A percentile compares a stretch with the other conserved stretches of the same genome.
Evolutionary conservation across 2,329 filamentous ascomycete species (phyloP).

Genomic region (Pseudopithomyces chartarum): DNA sequence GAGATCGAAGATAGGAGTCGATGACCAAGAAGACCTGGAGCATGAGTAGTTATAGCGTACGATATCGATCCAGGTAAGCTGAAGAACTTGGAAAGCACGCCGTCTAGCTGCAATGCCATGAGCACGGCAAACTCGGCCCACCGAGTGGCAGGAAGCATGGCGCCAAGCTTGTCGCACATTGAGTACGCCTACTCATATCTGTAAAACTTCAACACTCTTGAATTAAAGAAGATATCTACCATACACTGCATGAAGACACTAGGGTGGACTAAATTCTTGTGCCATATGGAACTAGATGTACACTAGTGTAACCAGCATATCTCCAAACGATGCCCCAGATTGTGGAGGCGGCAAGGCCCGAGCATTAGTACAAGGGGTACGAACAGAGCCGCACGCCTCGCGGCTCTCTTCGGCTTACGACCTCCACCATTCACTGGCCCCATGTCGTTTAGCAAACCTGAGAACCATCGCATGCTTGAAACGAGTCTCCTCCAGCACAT

Average conservation of each 20-base stretch:
- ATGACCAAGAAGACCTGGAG: background rate
- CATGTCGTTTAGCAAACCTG: background rate
- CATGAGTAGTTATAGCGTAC: background rate
- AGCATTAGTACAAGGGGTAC: background rate
- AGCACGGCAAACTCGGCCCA: background rate
- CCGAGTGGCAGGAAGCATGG: no score
- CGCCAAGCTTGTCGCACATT: background rate
- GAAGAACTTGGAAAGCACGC: background rate
- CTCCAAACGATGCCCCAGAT: conserved; percentile 16
- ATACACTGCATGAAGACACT: background rate
- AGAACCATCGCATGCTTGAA: background rate
- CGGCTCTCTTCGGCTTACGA: conserved; percentile 26
- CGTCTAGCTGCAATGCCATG: background rate
- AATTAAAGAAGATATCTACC: background rate
- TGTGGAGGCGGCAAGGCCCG: conserved; percentile 8
- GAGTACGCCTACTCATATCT: background rate
- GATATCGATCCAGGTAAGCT: background rate
- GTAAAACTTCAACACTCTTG: background rate
- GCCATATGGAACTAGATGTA: background rate
- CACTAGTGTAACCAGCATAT: conserved; percentile 1
- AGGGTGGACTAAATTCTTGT: background rate
- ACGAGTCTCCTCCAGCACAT: background rate
- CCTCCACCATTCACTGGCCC: background rate
- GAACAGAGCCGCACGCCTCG: conserved; percentile 20
- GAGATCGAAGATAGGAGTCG: background rate